Evolutionary conservation across 2,329 filamentous ascomycete species (phyloP).

Genomic region (Gnomoniopsis smithogilvyi): DNA sequence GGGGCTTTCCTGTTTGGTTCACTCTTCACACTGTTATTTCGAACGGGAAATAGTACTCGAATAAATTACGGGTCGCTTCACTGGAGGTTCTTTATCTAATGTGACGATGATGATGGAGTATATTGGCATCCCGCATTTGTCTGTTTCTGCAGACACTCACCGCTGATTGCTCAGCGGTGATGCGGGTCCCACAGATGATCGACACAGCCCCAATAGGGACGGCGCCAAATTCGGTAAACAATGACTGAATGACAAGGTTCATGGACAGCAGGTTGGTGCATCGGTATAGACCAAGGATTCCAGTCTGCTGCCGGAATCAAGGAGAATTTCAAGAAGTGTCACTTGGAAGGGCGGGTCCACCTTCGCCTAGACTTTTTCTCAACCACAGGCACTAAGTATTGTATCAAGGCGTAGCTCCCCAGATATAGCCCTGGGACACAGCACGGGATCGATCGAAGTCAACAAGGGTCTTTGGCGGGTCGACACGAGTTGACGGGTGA

Average conservation of each 20-base stretch:
- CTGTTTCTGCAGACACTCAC: constrained; percentile 5
- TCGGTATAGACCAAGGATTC: background rate
- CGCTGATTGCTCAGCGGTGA: constrained; percentile 5
- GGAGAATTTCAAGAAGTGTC: background rate
- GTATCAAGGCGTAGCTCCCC: background rate
- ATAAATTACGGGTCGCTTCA: too few relatives aligned
- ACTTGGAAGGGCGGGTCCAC: background rate
- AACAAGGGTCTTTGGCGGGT: constrained; percentile 12
- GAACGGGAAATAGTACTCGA: too few relatives aligned
- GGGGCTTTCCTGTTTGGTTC: background rate
- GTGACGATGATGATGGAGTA: background rate
- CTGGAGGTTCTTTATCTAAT: too few relatives aligned
- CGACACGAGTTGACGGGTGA: constrained; percentile 7
- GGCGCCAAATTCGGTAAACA: constrained; percentile 17
- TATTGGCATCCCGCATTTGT: background rate
- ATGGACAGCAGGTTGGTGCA: background rate
- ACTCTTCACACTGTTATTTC: too few relatives aligned
- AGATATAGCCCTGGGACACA: background rate
- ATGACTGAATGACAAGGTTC: background rate
- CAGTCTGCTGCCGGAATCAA: background rate
- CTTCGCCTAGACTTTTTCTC: background rate
- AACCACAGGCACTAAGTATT: background rate
- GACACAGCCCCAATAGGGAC: background rate
- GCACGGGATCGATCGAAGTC: constrained; percentile 13
- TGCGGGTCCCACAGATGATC: constrained; percentile 12